Base-by-base conservation (phyloP, 495 filamentous ascomycete genomes). In the Daldinia concentrica region DNA sequence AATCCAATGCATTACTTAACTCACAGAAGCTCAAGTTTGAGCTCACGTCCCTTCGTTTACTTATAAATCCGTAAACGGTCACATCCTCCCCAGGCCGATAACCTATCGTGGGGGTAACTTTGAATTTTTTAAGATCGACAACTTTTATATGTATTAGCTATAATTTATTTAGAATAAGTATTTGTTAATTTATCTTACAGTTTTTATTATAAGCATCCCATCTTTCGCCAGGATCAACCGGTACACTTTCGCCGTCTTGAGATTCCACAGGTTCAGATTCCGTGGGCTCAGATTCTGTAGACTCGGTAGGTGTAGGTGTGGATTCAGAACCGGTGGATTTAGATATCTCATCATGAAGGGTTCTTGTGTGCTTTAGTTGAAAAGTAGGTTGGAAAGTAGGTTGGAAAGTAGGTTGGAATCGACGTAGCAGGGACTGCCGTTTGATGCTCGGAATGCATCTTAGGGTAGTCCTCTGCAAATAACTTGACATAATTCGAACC, bases 1-100 rank as follows among this genome's bases (percentile, higher is more conserved):
- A 37, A 22, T 32, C 66, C 57, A 32, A 68, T 70, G 52, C 74
- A 80, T 5, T 86, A 80, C 3, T 94, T 72, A 52, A 12, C 19
- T 88, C 82, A n/a, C 87, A 89, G 73, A 95, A 94, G 12, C 86
- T 86, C 6, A 94, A 79, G 57, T 86, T 87, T 69, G 89, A 88
- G 43, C 87, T 87, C 17, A 92, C 76, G 60, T 92, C 87, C 51
- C 85, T 84, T 22, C 88, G 84, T 39, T 81, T 79, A 15, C 86
- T 86, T 4, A 97, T 81, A 71, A 93, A 97, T 55, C 93, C 93
- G 78, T 92, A 86, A 14, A 96, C 76, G 5, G 83, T 81, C 17
- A 94, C 87, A 36, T 84, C 74, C 22, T 82, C 68, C 45, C 86
- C 90, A 12, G 60, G 50, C 32, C 32, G 75, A 39, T 78, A 52